These are phyloP conservation scores for Raphanus sativus DNA, from an alignment of 345 rosid species.

Conservation along the genomic window DNA sequence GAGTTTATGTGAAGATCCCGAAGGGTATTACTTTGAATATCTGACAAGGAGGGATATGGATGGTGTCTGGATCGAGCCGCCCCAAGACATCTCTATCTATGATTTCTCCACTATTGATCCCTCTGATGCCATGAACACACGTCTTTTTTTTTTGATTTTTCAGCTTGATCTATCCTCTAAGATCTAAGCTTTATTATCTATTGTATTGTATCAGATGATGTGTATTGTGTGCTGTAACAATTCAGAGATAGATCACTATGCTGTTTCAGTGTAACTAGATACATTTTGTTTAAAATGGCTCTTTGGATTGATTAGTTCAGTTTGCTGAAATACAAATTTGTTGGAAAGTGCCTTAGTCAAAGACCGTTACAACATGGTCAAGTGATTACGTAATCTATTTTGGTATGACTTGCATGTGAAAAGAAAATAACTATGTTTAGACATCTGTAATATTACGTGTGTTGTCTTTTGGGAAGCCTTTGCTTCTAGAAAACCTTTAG, in stretches of 20 bases:
- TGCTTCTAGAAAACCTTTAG: background rate
- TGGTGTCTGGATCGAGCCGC: conserved; percentile 4
- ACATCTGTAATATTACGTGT: background rate
- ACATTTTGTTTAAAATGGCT: too few relatives aligned
- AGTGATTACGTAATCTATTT: background rate
- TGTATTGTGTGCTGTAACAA: too few relatives aligned
- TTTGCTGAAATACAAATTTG: too few relatives aligned
- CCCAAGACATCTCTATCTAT: background rate
- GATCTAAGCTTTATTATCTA: too few relatives aligned
- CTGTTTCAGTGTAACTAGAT: too few relatives aligned
- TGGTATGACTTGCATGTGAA: background rate
- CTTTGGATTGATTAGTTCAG: too few relatives aligned
- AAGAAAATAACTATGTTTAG: background rate
- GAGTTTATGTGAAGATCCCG: background rate
- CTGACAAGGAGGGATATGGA: background rate
- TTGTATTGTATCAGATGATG: too few relatives aligned
- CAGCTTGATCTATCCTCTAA: too few relatives aligned
- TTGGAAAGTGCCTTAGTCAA: background rate
- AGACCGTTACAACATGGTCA: background rate
- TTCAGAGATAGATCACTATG: too few relatives aligned
- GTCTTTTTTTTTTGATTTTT: too few relatives aligned
- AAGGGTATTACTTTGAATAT: conserved; percentile 1
- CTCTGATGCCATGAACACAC: too few relatives aligned
- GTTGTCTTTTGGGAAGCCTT: background rate
- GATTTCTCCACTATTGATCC: too few relatives aligned